Evolutionary conservation across 495 filamentous ascomycete genomes (phyloP), one percentile per base, ranked within the genome.

Genomic region (Aspergillus mulundensis): DNA sequence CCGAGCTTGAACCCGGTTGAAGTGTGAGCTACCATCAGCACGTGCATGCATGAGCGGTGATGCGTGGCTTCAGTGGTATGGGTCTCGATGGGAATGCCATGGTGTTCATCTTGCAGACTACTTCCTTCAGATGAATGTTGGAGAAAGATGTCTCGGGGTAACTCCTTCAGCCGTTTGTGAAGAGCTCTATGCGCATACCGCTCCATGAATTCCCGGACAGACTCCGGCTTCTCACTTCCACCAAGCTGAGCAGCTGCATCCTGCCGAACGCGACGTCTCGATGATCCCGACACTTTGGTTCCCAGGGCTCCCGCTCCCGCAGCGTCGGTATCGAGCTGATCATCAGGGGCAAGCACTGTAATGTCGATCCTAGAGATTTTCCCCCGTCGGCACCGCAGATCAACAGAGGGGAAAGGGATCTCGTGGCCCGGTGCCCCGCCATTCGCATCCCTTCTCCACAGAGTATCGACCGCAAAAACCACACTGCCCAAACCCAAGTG

Each of bases 21-120:
- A 1, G 85, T 89, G 28, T 84, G 78, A 0, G 87, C 89, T 5
- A 94, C 87, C 7, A 92, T 68, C 5, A 95, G 74, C 7, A 91
- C 70, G 45, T 92, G 93, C 6, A 87, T 68, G 11, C 87, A 80
- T 44, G 84, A 79, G 2, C 72, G 75, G 50, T 85, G 77, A 7
- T 74, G 68, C 51, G 83, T 87, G 36, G 84, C 79, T 67, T 93
- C 72, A 0, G 71, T 66, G 2, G 62, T 74, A 38, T 75, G 79
- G 40, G 81, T 69, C 12, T 66, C 42, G 19, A 64, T 54, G 0
- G 83, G 82, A 20, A 80, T 69, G 40, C 1, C 41, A 41, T 47
- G 32, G 32, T 10, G 32, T 36, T 30, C 12, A n/a, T 4, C 21
- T 45, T 45, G 7, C 43, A n/a, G 43, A 28, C 11, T 5, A 25